Conservation (phyloP, 2,329 filamentous ascomycete genomes). For the Plenodomus lindquistii region DNA sequence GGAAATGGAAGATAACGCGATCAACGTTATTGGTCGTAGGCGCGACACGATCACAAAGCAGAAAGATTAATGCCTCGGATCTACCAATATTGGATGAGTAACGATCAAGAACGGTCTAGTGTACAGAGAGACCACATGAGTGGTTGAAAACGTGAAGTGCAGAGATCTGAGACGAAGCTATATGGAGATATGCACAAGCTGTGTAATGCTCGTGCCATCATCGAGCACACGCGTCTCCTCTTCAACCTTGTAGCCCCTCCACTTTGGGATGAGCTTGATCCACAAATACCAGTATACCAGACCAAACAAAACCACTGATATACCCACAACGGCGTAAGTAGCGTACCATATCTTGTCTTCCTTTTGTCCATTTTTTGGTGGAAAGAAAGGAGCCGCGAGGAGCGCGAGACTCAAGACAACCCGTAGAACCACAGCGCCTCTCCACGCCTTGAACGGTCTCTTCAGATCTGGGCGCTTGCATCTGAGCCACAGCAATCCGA, state of each 20-base stretch:
- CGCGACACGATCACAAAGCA: too few species aligned
- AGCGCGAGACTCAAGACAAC: constrained; percentile 59
- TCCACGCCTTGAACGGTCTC: constrained; percentile 68
- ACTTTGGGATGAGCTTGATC: constrained; percentile 63
- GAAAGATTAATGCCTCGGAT: too few species aligned
- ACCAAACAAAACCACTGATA: constrained; percentile 59
- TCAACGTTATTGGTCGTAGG: background rate
- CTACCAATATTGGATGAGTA: too few species aligned
- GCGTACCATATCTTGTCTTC: constrained; percentile 52
- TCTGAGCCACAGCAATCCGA: constrained; percentile 65
- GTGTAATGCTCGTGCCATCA: constrained; percentile 70
- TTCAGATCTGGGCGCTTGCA: constrained; percentile 62
- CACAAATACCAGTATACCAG: constrained; percentile 71
- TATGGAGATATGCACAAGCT: constrained; percentile 48
- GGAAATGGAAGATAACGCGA: background rate
- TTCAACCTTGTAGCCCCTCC: constrained; percentile 64
- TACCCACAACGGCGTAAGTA: constrained; percentile 58
- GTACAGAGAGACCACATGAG: background rate
- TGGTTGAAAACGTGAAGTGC: constrained; percentile 1
- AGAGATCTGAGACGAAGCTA: constrained; percentile 1
- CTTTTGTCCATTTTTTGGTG: constrained; percentile 47
- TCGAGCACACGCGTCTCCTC: constrained; percentile 63
- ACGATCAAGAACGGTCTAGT: background rate
- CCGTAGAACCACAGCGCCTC: constrained; percentile 61
- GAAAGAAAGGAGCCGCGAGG: constrained; percentile 65